Base-by-base conservation (phyloP, 176 grass and related monocot genomes). In the Avena atlantica region DNA sequence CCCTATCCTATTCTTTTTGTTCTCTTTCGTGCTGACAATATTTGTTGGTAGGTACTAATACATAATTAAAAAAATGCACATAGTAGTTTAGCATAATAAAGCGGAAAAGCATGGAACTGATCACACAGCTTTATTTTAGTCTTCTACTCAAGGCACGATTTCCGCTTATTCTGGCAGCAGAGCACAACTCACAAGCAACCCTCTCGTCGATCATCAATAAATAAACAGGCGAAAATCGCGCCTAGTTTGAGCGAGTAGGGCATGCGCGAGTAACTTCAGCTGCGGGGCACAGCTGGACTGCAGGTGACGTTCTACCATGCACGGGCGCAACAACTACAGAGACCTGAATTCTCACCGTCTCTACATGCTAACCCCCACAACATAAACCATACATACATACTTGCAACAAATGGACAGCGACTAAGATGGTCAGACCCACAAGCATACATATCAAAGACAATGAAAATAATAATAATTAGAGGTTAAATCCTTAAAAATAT, bases 211-310 rank as follows among this genome's bases (percentile, higher is more conserved):
- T 34, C 31, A 34, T 34, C n/a, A n/a, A 82, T 9, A 34, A 55
- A 51, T 20, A 69, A 81, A 68, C 11, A 3, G 27, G 2, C 8
- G 12, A 21, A 70, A 23, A 83, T 15, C 17, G 27, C 3, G 68
- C 44, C 11, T 57, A 73, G 13, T 47, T 72, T 44, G 20, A 55
- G 25, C 5, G 21, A 48, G 78, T 12, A 19, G 78, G 23, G 42
- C 20, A 14, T 15, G 13, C 36, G n/a, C 9, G 37, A 16, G n/a
- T 47, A 60, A 7, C 42, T 74, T 61, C 53, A 62, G 67, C 12
- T n/a, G 40, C 53, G 56, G 36, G 21, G 23, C 40, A 83, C 80
- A 84, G 87, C 87, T 84, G 44, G 65, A 72, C 74, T 63, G 87
- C 87, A 78, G 20, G 81, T 20, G 87, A 78, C 74, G 74, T 88